Evolutionary conservation across 768 basidiomycete species (phyloP).

Genomic region (Mycena vulgaris): DNA sequence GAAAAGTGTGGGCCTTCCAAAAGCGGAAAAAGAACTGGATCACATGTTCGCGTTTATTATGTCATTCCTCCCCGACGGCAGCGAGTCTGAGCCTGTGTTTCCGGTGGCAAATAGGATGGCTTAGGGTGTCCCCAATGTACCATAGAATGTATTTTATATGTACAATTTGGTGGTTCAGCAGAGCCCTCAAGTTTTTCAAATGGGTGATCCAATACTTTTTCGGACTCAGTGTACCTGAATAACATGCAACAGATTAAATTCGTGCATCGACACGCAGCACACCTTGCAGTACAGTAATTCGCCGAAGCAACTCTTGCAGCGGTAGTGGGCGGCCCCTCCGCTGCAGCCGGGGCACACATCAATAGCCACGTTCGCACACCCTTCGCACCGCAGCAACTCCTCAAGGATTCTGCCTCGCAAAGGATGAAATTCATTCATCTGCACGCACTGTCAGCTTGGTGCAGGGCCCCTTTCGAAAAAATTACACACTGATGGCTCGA

Average conservation of each 20-base stretch:
- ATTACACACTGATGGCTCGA: too few species aligned
- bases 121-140: not conserved
- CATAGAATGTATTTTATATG: not conserved
- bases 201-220: conserved; percentile 13
- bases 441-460: too few species aligned
- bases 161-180: not conserved
- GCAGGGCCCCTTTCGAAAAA: too few species aligned
- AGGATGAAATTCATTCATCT: too few species aligned
- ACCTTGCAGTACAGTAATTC: not conserved
- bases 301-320: not conserved
- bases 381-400: not conserved
- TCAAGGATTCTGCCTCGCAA: not conserved
- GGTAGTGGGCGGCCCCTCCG: not conserved
- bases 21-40: conserved; percentile 18
- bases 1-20: conserved; percentile 7
- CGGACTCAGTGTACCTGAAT: conserved; percentile 7
- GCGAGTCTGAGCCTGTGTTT: not conserved
- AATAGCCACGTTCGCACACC: not conserved
- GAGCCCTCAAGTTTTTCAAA: not conserved
- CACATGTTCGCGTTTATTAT: conserved; percentile 4
- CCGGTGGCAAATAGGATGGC: not conserved
- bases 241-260: not conserved
- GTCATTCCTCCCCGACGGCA: not conserved
- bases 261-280: not conserved
- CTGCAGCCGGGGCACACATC: not conserved